These are phyloP conservation scores for Lasiosphaeris hirsuta DNA, from an alignment of 495 filamentous ascomycete genomes.

Conservation along the genomic window DNA sequence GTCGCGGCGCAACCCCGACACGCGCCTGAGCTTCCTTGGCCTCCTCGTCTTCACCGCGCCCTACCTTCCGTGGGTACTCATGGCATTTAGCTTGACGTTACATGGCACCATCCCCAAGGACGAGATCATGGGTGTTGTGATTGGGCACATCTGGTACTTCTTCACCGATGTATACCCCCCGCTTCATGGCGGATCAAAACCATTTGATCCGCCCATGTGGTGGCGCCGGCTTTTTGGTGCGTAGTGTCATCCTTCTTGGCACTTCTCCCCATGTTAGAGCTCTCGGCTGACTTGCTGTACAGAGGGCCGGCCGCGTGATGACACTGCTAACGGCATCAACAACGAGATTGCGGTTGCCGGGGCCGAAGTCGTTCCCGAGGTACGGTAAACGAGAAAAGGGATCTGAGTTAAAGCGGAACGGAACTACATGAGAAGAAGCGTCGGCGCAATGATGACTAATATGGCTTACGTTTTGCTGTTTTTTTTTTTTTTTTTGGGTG, in stretches of 20 bases:
- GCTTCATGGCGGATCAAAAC: constrained; percentile 77
- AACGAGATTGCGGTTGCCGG: constrained; percentile 53
- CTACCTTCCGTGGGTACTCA: constrained; percentile 94
- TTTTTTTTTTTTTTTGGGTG: too few species aligned
- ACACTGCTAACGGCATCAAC: constrained; percentile 47
- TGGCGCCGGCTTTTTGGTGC: constrained; percentile 81
- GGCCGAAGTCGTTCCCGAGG: constrained; percentile 27
- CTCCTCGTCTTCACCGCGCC: constrained; percentile 88
- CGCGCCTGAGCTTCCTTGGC: constrained; percentile 85
- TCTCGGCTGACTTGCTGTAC: constrained; percentile 9
- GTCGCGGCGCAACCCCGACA: constrained; percentile 91
- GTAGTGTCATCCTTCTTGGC: background rate
- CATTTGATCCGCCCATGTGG: constrained; percentile 86
- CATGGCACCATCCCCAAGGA: constrained; percentile 89
- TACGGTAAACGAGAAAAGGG: constrained; percentile 20
- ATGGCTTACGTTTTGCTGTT: too few species aligned
- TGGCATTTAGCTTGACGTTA: constrained; percentile 81
- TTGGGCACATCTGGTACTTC: constrained; percentile 98
- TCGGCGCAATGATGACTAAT: too few species aligned
- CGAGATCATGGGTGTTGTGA: constrained; percentile 87
- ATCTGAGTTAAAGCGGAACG: background rate
- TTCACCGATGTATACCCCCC: constrained; percentile 95
- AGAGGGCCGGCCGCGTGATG: constrained; percentile 43
- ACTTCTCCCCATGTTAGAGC: background rate
- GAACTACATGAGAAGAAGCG: background rate